A percentile compares a stretch with the other conserved stretches of the same genome.
These are phyloP conservation scores for Takashimella tepidaria DNA, from an alignment of 1,284 basidiomycete species.

Conservation along the genomic window DNA sequence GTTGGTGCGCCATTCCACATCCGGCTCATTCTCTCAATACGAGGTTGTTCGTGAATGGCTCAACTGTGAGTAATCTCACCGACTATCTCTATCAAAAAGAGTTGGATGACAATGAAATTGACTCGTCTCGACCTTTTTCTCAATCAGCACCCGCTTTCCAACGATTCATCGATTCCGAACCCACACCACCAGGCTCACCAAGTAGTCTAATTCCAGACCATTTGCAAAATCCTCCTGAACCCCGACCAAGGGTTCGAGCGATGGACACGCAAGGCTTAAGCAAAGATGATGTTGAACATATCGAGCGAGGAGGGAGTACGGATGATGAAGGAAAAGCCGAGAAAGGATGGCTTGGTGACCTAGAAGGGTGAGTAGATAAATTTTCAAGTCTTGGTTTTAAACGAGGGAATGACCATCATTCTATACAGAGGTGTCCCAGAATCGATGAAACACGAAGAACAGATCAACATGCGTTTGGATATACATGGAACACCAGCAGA, in stretches of 20 bases:
- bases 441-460: slow-evolving; percentile 37
- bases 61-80: slow-evolving; percentile 18
- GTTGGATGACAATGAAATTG: too few species aligned
- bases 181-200: slow-evolving; percentile 25
- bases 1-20: slow-evolving; percentile 38
- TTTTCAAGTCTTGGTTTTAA: not conserved
- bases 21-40: slow-evolving; percentile 27
- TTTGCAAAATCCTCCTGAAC: slow-evolving; percentile 3
- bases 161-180: slow-evolving; percentile 19
- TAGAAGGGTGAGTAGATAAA: slow-evolving; percentile 35
- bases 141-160: slow-evolving; percentile 23
- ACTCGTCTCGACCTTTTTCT: slow-evolving; percentile 9
- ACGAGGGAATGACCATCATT: not conserved
- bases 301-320: slow-evolving; percentile 18
- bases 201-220: slow-evolving; percentile 13
- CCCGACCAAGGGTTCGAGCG: not conserved
- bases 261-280: slow-evolving; percentile 8
- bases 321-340: slow-evolving; percentile 35
- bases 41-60: slow-evolving; percentile 42
- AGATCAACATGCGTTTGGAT: slow-evolving; percentile 44
- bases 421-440: slow-evolving; percentile 23
- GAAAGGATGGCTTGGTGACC: slow-evolving; percentile 40
- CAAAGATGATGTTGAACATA: slow-evolving; percentile 14
- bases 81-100: too few species aligned
- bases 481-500: slow-evolving; percentile 47